A percentile compares a stretch with the other conserved stretches of the same genome.
Conservation (phyloP, 1,284 basidiomycete species). For the Moesziomyces sp. region DNA sequence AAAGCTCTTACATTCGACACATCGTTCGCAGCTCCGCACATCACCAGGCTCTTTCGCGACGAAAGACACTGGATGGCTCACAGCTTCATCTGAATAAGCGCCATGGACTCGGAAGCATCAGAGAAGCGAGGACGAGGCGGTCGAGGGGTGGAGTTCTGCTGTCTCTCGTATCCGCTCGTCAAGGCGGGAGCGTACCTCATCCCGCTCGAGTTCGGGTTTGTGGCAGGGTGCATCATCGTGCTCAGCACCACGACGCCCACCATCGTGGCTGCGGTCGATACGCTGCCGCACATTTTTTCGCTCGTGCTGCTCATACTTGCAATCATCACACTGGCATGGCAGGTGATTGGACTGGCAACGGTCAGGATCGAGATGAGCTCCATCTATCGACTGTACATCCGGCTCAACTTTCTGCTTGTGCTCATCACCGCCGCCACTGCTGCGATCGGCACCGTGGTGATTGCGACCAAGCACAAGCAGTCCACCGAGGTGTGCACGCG, state of each 20-base stretch:
- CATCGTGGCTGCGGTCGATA: constrained; percentile 43
- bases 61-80: constrained; percentile 14
- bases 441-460: constrained; percentile 27
- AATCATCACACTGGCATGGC: constrained; percentile 27
- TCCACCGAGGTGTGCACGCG: constrained; percentile 34
- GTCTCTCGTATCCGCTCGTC: constrained; percentile 43
- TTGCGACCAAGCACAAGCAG: constrained; percentile 35
- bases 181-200: constrained; percentile 50
- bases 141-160: constrained; percentile 48
- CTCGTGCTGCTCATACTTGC: constrained; percentile 30
- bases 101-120: constrained; percentile 2
- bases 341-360: constrained; percentile 41
- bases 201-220: constrained; percentile 46
- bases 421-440: constrained; percentile 22
- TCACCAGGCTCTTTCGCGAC: not conserved
- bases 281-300: constrained; percentile 24
- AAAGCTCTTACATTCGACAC: no score
- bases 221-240: constrained; percentile 38
- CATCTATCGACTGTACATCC: constrained; percentile 48
- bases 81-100: not conserved
- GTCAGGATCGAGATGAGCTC: constrained; percentile 32
- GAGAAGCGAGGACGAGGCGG: constrained; percentile 3
- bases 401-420: constrained; percentile 43
- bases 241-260: constrained; percentile 37
- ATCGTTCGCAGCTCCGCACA: no score